A percentile compares a stretch with the other conserved stretches of the same genome.
phyloP scores from a whole-genome alignment of 2,329 filamentous ascomycete species.

The Ophiostoma sp. region DNA sequence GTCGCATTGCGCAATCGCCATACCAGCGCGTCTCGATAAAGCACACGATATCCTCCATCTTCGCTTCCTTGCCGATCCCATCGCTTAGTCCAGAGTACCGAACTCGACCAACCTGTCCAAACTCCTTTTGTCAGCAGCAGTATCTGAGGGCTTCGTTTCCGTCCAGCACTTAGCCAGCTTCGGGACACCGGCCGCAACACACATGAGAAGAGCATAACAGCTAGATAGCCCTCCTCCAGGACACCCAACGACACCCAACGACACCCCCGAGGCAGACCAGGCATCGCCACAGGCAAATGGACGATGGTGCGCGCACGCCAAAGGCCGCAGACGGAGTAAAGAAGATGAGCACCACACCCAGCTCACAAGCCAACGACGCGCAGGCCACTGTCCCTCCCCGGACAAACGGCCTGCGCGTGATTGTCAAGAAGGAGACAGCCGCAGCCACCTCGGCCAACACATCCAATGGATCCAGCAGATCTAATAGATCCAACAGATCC shows the following conservation, averaged over 20 bases:
- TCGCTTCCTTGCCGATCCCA: background rate
- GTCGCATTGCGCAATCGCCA: background rate
- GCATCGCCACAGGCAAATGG: background rate
- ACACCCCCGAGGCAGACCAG: background rate
- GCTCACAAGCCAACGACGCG: slow-evolving; percentile 14
- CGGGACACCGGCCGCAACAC: background rate
- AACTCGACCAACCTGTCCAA: background rate
- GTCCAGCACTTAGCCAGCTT: background rate
- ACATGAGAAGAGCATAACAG: slow-evolving; percentile 13
- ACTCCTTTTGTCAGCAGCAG: background rate
- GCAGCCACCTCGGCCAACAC: slow-evolving; percentile 36
- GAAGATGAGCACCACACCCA: slow-evolving; percentile 33
- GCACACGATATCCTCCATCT: background rate
- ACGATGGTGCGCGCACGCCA: slow-evolving; percentile 25
- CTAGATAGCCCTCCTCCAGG: background rate
- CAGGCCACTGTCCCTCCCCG: slow-evolving; percentile 19
- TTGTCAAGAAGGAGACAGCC: slow-evolving; percentile 39
- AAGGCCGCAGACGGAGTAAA: slow-evolving; percentile 32
- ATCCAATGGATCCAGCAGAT: slow-evolving; percentile 38
- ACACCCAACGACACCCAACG: background rate
- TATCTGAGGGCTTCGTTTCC: background rate
- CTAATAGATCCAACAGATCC: slow-evolving; percentile 29
- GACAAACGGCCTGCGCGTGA: slow-evolving; percentile 34
- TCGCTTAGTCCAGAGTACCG: background rate
- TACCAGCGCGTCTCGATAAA: background rate